Conservation (phyloP, 73 alveolate genomes). For the Diophrys appendiculata region DNA sequence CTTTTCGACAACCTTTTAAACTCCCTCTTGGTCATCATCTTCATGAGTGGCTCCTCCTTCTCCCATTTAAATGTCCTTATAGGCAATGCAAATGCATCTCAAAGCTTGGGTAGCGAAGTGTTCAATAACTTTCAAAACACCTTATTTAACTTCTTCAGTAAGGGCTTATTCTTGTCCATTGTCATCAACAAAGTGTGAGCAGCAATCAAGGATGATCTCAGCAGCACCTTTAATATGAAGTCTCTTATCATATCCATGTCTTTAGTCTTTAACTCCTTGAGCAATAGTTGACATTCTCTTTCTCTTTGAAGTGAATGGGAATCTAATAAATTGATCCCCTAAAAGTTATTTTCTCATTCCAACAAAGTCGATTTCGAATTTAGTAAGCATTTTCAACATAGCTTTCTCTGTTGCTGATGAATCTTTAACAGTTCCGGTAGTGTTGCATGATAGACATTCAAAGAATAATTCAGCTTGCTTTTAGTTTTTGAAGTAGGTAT, state of each 20-base stretch:
- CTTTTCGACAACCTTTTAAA: slow-evolving; percentile 26
- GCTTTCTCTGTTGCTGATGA: slow-evolving; percentile 51
- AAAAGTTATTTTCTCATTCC: slow-evolving; percentile 36
- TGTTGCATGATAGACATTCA: slow-evolving; percentile 48
- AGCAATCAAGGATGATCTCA: slow-evolving; percentile 64
- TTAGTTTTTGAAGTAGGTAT: slow-evolving; percentile 17
- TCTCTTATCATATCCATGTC: slow-evolving; percentile 59
- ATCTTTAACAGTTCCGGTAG: slow-evolving; percentile 35
- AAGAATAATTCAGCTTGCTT: slow-evolving; percentile 3
- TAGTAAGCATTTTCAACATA: slow-evolving; percentile 38
- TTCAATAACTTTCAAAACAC: slow-evolving; percentile 17
- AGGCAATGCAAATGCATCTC: slow-evolving; percentile 75
- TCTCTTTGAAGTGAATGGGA: slow-evolving; percentile 90
- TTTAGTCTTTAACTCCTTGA: slow-evolving; percentile 34
- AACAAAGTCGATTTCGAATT: slow-evolving; percentile 25
- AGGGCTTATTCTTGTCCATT: slow-evolving; percentile 51
- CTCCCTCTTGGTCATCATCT: slow-evolving; percentile 10
- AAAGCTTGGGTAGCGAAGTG: slow-evolving; percentile 59
- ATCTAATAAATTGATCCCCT: slow-evolving; percentile 42
- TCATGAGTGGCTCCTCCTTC: slow-evolving; percentile 61
- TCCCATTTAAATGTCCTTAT: slow-evolving; percentile 49
- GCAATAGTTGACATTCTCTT: slow-evolving; percentile 90
- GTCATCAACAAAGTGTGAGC: slow-evolving; percentile 53
- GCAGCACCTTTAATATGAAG: slow-evolving; percentile 84
- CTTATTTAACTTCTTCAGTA: slow-evolving; percentile 5